Evolutionary conservation across 805 yeast species (phyloP), one percentile per base, ranked within the genome.

Genomic region (Priceomyces castillae): DNA sequence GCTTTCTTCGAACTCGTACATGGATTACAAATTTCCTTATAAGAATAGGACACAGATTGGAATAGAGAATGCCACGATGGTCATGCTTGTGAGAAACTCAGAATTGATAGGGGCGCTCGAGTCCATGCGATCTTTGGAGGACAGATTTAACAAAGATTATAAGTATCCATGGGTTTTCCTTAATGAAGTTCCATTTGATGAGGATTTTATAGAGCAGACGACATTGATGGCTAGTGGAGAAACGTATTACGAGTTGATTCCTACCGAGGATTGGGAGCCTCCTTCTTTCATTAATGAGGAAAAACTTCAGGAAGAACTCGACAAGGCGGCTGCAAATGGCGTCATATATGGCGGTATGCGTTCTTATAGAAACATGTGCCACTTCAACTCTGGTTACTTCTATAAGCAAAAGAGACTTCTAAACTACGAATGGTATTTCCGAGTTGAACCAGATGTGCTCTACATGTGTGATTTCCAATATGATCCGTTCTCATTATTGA

Each of bases 51-150:
- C 48, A 15, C 70, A 67, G 43, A 44, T 66, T 34, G 84, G 87
- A 1, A 58, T 48, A 15, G 95, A 87, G 56, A 90, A 89, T 59
- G 97, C 97, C 3, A 84, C 95, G 0, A 61, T 90, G 20, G 75
- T 90, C 43, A 90, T 90, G 96, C 76, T 90, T 20, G 95, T 86
- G 31, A 71, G 97, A 43, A 90, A 90, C 59, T 72, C 76, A 67
- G 97, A 90, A 61, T 62, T 90, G 9, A 71, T 75, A 9, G 90
- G 84, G 1, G 96, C 94, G 0, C 62, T 90, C 16, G 44, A 48
- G 22, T 66, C 74, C 10, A 71, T 71, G 62, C 53, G 76, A 41
- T 66, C 72, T 17, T 56, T 71, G 12, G 76, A 71, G 46, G 76
- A 71, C 47, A 47, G 76, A 31, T 71, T 71, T 53, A 71, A 71